These are phyloP conservation scores for Aspergillus sp. DNA, from an alignment of 2,329 filamentous ascomycete species.

Conservation along the genomic window DNA sequence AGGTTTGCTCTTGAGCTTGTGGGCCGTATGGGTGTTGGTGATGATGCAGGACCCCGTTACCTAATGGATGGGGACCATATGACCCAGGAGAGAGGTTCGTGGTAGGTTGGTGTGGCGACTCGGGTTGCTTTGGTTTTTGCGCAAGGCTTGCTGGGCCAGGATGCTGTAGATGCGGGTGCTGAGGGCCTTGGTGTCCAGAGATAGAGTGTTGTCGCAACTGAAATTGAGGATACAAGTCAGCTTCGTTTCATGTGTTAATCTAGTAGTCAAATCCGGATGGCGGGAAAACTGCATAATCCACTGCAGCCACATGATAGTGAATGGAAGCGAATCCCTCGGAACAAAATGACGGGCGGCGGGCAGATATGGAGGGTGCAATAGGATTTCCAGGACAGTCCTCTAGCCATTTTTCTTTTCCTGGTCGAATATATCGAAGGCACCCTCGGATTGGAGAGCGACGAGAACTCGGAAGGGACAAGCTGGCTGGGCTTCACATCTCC, in stretches of 20 bases:
- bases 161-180: constrained; percentile 37
- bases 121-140: constrained; percentile 52
- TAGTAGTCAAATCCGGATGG: constrained; percentile 1
- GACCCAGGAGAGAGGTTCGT: constrained; percentile 35
- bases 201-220: constrained; percentile 37
- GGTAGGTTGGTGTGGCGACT: constrained; percentile 65
- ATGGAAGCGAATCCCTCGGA: not conserved
- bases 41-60: constrained; percentile 54
- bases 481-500: not conserved
- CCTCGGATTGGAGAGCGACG: not conserved
- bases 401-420: not conserved
- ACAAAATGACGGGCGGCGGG: not conserved
- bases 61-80: constrained; percentile 37
- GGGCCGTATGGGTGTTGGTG: constrained; percentile 69
- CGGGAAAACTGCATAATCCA: constrained; percentile 5
- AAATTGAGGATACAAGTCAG: constrained; percentile 16
- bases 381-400: not conserved
- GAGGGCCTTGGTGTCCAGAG: constrained; percentile 35
- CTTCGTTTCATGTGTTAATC: constrained; percentile 2
- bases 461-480: not conserved
- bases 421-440: not conserved
- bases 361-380: not conserved
- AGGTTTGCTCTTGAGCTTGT: constrained; percentile 69
- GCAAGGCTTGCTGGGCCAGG: constrained; percentile 33
- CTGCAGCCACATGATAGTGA: constrained; percentile 2